Evolutionary conservation across 1,139 yeast genomes (phyloP), one percentile per base, ranked within the genome.

Genomic region (Zygosaccharomyces sapae): DNA sequence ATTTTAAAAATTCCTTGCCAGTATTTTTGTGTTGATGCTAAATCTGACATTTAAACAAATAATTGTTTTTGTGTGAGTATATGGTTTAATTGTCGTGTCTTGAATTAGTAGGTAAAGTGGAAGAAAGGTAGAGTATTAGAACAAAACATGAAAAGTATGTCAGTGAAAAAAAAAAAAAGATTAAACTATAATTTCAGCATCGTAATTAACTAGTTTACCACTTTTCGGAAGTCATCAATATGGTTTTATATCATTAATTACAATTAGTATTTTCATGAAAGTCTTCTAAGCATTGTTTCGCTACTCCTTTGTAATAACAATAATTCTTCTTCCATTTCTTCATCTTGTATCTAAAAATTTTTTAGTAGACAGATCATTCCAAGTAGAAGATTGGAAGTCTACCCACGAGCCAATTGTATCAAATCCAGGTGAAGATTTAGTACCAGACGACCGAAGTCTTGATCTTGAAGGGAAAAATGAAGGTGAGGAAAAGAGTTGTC

Each of bases 201-300:
- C 25, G 25, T 22, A 22, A 22, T 22, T 22, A 22, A 22, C 25
- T 22, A 22, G 25, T 22, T 22, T 22, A 22, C 25, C 25, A 22
- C 25, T 22, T 22, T 22, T 22, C 25, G 9, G 25, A 22, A 22
- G 25, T 22, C 9, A 22, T 22, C 25, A 22, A 22, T 22, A 22
- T 22, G 25, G 25, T 22, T 25, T 34, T 41, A 29, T 41, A 27
- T 30, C n/a, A 24, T 25, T 22, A 19, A n/a, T 27, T 12, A 9
- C 22, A 5, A 25, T 16, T 39, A 31, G 38, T 34, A 27, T 29
- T 25, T 13, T 49, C 48, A 35, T 48, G 51, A 34, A 52, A 41
- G 35, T 56, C 60, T 19, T 54, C 53, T 12, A 55, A 47, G 36
- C 57, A 55, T 5, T 51, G 46, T 39, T 54, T 56, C 24, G 57